A percentile compares a stretch with the other conserved stretches of the same genome.
Evolutionary conservation across 306 rosid genomes (phyloP).

Genomic region (Ceratonia siliqua): DNA sequence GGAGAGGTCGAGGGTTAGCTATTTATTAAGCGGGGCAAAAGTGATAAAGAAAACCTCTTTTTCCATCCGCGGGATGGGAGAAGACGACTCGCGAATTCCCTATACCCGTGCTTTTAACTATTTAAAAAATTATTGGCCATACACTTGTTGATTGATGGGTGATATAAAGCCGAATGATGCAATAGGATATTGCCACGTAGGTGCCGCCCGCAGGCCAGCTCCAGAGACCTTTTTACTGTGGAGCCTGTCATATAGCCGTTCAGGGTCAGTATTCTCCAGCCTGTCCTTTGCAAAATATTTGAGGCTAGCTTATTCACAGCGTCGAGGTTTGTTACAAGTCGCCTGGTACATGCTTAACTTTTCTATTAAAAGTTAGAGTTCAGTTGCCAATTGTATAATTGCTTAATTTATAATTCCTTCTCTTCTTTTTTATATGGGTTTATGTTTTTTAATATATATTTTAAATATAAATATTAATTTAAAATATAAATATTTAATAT

Average conservation of each 20-base stretch:
- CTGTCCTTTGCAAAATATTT: too few relatives aligned
- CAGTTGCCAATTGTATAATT: too few relatives aligned
- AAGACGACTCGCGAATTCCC: not conserved
- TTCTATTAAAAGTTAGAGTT: too few relatives aligned
- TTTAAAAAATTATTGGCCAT: not conserved
- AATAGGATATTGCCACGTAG: conserved; percentile 5
- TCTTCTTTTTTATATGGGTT: too few relatives aligned
- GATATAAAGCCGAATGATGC: not conserved
- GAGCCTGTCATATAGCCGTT: not conserved
- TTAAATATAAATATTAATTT: too few relatives aligned
- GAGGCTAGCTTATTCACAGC: too few relatives aligned
- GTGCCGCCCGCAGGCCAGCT: not conserved
- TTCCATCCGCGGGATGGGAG: not conserved
- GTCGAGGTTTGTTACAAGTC: too few relatives aligned
- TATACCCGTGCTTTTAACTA: not conserved
- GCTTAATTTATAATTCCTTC: too few relatives aligned
- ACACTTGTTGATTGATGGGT: not conserved
- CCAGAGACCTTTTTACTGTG: not conserved
- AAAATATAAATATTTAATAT: too few relatives aligned
- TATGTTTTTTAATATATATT: too few relatives aligned
- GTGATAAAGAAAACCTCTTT: not conserved
- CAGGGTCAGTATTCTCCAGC: not conserved
- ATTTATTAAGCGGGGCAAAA: not conserved
- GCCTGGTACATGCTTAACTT: too few relatives aligned
- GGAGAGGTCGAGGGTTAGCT: not conserved